Conservation (phyloP, 176 grass and related monocot species). For the Carex cristatella region DNA sequence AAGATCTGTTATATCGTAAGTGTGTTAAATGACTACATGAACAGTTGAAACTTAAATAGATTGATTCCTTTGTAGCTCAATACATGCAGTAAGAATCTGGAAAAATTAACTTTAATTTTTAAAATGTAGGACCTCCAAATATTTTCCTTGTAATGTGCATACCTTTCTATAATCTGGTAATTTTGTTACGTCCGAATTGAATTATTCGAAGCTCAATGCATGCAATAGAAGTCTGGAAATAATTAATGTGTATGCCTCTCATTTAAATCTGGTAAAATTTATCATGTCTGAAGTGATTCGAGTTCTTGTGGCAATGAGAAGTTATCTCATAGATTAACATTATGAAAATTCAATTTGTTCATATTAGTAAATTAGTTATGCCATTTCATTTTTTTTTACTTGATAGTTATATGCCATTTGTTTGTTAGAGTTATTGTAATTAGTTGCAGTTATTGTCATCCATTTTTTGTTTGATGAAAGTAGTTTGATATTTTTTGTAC, state of each 20-base stretch:
- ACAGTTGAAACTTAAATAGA: neutral
- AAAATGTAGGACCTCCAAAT: neutral
- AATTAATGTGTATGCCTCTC: no score
- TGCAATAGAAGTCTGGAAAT: no score
- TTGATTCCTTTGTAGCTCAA: no score
- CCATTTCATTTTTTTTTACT: neutral
- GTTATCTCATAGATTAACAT: no score
- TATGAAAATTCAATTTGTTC: no score
- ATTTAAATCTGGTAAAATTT: no score
- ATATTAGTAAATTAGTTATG: neutral
- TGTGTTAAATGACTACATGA: neutral
- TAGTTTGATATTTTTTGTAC: neutral
- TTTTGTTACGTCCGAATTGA: no score
- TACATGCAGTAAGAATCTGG: neutral
- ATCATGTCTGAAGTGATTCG: no score
- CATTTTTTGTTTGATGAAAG: neutral
- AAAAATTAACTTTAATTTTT: neutral
- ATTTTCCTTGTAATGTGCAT: no score
- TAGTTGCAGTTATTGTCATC: no score
- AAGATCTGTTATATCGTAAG: neutral
- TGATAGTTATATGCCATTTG: neutral
- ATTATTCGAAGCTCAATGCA: no score
- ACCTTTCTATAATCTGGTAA: neutral
- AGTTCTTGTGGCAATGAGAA: no score
- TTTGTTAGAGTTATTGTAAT: neutral